Percentiles rank a stretch among this genome's conserved stretches.
Conservation (phyloP, 306 rosid species). For the Lagenaria siceraria region DNA sequence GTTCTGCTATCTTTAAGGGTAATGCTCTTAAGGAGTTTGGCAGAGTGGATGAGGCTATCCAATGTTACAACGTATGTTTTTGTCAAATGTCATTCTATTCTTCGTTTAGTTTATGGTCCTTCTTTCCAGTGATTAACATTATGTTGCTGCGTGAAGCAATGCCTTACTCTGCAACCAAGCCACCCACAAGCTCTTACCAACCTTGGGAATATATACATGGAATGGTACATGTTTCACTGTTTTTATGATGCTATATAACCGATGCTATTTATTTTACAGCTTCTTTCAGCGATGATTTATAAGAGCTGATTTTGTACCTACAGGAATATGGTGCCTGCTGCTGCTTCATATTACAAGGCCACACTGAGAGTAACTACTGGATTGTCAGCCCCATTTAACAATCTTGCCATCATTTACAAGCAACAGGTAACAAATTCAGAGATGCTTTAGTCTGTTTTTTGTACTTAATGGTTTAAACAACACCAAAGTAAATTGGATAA, state of each 20-base stretch:
- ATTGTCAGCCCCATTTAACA: slow-evolving; percentile 88
- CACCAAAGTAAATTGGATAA: neutral
- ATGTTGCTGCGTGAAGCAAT: slow-evolving; percentile 55
- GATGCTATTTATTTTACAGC: neutral
- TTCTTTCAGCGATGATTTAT: neutral
- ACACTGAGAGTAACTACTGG: slow-evolving; percentile 90
- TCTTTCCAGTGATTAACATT: slow-evolving; percentile 11
- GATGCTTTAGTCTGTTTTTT: neutral
- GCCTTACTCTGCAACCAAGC: slow-evolving; percentile 79
- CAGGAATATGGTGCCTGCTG: slow-evolving; percentile 94
- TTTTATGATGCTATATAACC: neutral
- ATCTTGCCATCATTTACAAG: slow-evolving; percentile 87
- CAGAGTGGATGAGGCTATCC: slow-evolving; percentile 92
- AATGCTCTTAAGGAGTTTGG: slow-evolving; percentile 93
- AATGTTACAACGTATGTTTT: slow-evolving; percentile 69
- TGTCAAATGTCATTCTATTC: slow-evolving; percentile 6
- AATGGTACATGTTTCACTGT: slow-evolving; percentile 42
- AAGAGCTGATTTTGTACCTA: neutral
- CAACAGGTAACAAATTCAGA: slow-evolving; percentile 48
- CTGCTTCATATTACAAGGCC: slow-evolving; percentile 91
- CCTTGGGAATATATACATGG: slow-evolving; percentile 97
- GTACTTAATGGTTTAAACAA: neutral
- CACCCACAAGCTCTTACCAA: slow-evolving; percentile 97
- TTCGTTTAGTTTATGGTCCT: neutral
- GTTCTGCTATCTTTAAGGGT: slow-evolving; percentile 31